Percentiles rank a stretch among this genome's conserved stretches.
These are phyloP conservation scores for Aspergillus panamensis DNA, from an alignment of 495 filamentous ascomycete genomes.

Conservation along the genomic window DNA sequence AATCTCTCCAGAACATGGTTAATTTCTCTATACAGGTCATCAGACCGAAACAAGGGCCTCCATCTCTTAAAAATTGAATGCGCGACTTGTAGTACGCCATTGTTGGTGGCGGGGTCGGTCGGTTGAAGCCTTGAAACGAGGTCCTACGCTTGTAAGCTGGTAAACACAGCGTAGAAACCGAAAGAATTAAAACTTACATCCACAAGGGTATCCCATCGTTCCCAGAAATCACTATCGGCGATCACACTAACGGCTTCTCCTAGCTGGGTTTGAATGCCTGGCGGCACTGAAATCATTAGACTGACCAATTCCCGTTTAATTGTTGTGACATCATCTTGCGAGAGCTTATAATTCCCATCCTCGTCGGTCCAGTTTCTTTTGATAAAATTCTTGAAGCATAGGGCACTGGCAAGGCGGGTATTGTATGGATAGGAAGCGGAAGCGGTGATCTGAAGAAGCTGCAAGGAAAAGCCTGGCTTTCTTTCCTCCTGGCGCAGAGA, in stretches of 20 bases:
- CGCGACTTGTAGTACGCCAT: conserved; percentile 92
- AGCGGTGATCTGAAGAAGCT: conserved; percentile 83
- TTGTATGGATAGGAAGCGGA: conserved; percentile 62
- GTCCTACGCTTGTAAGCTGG: conserved; percentile 50
- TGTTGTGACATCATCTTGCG: conserved; percentile 69
- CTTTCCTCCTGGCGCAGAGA: conserved; percentile 70
- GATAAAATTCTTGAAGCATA: conserved; percentile 99
- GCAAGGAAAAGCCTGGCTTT: conserved; percentile 81
- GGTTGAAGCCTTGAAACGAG: conserved; percentile 81
- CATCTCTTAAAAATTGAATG: conserved; percentile 98
- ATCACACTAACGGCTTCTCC: conserved; percentile 96
- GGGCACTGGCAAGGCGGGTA: conserved; percentile 81
- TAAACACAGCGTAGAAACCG: conserved; percentile 4
- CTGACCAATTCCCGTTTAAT: conserved; percentile 95
- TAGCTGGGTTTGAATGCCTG: conserved; percentile 84
- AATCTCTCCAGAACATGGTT: conserved; percentile 89
- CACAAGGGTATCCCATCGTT: conserved; percentile 88
- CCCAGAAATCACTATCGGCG: conserved; percentile 96
- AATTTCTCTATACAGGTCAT: conserved; percentile 87
- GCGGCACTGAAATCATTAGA: conserved; percentile 88
- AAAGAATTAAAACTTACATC: conserved; percentile 47
- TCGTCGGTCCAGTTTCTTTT: conserved; percentile 90
- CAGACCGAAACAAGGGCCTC: conserved; percentile 87
- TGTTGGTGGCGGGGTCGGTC: conserved; percentile 74
- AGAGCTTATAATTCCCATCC: conserved; percentile 85